Evolutionary conservation across 805 yeast species (phyloP).

Genomic region (Saccharomycopsis sp.): DNA sequence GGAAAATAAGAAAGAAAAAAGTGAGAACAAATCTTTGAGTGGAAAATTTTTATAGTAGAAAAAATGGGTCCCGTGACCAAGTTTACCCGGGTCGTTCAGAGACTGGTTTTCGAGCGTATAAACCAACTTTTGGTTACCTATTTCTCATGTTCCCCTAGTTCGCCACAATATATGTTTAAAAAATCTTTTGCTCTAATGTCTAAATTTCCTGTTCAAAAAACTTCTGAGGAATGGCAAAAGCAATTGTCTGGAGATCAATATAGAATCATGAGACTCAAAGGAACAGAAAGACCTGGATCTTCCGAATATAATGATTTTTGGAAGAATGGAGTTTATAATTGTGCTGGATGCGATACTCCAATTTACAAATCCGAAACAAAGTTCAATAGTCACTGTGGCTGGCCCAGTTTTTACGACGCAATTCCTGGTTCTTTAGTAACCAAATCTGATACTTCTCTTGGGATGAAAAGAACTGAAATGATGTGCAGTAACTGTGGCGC

Average conservation of each 20-base stretch:
- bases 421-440: conserved; percentile 67
- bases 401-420: conserved; percentile 96
- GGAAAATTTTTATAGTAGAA: no score
- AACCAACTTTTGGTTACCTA: no score
- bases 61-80: no score
- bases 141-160: no score
- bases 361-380: conserved; percentile 71
- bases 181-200: no score
- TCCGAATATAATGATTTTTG: conserved; percentile 32
- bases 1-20: no score
- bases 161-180: no score
- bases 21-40: no score
- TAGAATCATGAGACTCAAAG: conserved; percentile 54
- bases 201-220: conserved; percentile 19
- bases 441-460: conserved; percentile 49
- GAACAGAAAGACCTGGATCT: conserved; percentile 36
- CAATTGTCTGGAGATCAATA: conserved; percentile 67
- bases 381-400: conserved; percentile 89
- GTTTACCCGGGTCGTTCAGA: no score
- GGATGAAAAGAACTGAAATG: conserved; percentile 86
- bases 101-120: no score
- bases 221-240: conserved; percentile 71
- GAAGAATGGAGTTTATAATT: conserved; percentile 54
- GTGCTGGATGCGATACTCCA: conserved; percentile 82
- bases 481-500: conserved; percentile 83